Base-by-base conservation (phyloP, 768 basidiomycete species). In the Rubroboletus pulcherrimus region DNA sequence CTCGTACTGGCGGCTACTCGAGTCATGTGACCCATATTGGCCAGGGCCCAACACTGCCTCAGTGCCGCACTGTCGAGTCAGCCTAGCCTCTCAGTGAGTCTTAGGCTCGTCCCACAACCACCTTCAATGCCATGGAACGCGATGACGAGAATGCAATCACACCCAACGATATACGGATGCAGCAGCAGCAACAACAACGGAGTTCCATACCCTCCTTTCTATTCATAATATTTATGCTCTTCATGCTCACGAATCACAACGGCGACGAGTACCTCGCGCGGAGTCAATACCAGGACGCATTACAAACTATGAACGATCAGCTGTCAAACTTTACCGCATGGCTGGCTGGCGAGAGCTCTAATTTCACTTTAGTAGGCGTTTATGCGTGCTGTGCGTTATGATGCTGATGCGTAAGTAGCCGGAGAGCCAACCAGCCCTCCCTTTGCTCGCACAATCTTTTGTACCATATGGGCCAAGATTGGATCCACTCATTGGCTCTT, bases 191-290 rank as follows among this genome's bases (percentile, higher is more conserved):
- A 29, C 78, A 75, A 21, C 78, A 70, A 51, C 80, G 86, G 29
- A 81, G 81, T 68, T 85, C 87, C 2, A 72, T 91, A 39, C 81
- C 89, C 1, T 84, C 86, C 7, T 82, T 93, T 61, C 76, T 92
- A 35, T 83, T 93, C 74, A 75, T 91, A 52, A 80, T 78, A 61
- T 81, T 92, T 55, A 77, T 91, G 66, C 75, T 92, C 29, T 91
- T 87, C 71, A 78, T 92, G 81, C 81, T 92, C 69, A 88, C 86
- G 45, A 90, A 84, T 62, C 84, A 86, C 56, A 85, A 79, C 56
- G 79, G 81, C 7, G 88, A 89, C 62, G 86, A 88, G 64, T 81
- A 81, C 55, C 72, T 84, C 5, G 78, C 81, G 15, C 75, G 83
- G 55, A 82, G 80, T 61, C 83, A 84, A 54, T 88, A 87, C 67